Evolutionary conservation across 345 rosid genomes (phyloP).

Genomic region (Microthlaspi erraticum): DNA sequence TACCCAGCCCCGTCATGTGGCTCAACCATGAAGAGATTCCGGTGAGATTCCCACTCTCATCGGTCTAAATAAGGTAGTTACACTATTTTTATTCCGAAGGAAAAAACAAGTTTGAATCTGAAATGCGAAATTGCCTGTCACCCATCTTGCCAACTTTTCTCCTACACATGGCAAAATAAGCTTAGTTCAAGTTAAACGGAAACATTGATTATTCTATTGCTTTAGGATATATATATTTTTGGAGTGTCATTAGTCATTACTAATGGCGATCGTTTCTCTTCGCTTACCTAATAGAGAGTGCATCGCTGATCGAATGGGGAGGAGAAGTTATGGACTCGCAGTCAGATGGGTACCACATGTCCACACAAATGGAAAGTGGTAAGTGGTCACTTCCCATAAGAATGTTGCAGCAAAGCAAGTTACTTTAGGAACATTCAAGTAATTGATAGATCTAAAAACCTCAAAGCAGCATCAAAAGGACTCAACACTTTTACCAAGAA

Average conservation of each 20-base stretch:
- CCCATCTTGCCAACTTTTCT: too few relatives aligned
- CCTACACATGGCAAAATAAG: too few relatives aligned
- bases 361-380: constrained; percentile 99
- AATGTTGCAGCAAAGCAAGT: constrained; percentile 88
- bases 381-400: constrained; percentile 92
- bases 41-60: too few relatives aligned
- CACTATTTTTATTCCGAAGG: too few relatives aligned
- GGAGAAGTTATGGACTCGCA: constrained; percentile 96
- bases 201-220: too few relatives aligned
- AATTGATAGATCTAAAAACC: constrained; percentile 87
- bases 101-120: too few relatives aligned
- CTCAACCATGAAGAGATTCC: too few relatives aligned
- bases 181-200: too few relatives aligned
- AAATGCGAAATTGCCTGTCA: too few relatives aligned
- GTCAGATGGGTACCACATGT: constrained; percentile 79
- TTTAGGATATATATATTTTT: too few relatives aligned
- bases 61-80: too few relatives aligned
- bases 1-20: too few relatives aligned
- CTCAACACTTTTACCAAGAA: constrained; percentile 88
- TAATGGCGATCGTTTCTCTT: constrained; percentile 96
- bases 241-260: constrained; percentile 99
- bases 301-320: constrained; percentile 99
- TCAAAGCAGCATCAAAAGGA: constrained; percentile 76
- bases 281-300: constrained; percentile 93
- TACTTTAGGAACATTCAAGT: constrained; percentile 92